Base-by-base conservation (phyloP, 2,329 filamentous ascomycete genomes). In the Xylaria arbuscula region DNA sequence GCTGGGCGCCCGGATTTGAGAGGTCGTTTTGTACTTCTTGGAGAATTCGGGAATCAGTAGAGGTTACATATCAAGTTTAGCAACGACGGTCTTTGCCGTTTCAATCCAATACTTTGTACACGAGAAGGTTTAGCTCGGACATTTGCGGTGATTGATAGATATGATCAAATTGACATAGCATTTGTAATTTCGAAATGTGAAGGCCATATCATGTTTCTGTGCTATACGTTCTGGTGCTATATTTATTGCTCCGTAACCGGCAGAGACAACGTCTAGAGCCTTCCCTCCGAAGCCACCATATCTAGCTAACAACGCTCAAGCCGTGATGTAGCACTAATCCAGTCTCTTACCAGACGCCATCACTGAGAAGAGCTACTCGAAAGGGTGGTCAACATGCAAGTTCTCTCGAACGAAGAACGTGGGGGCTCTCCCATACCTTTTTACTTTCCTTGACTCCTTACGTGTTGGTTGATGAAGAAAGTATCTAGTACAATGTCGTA, bases 31-130 rank as follows among this genome's bases (percentile, higher is more conserved):
- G 84, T 80, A 80, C 78, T 75, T 86, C 81, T 70, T 79, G 78
- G 85, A 87, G 73, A 83, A 80, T 80, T 78, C 82, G 84, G 85
- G 85, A 86, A 87, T 87, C 84, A 86, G 84, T 84, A 86, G 85
- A 86, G 86, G 85, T 83, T 81, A 87, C 84, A 87, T 84, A 54
- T 54, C 28, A 62, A 34, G 10, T 15, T 13, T 64, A 1, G 48
- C 34, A 47, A 32, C 19, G 53, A 32, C 19, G 11, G 22, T n/a
- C 32, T 38, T 22, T 24, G 17, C 32, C 28, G 11, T 53, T 55
- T 5, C 17, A 58, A 19, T 3, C 15, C 19, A 40, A 19, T 34
- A 8, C 34, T 22, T 2, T 11, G 47, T 9, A 40, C 36, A 17
- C 5, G 5, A 48, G 22, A 22, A 22, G 47, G 9, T 38, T 24